Base-by-base conservation (phyloP, 2,329 filamentous ascomycete genomes). In the Niveomyces coronatus region DNA sequence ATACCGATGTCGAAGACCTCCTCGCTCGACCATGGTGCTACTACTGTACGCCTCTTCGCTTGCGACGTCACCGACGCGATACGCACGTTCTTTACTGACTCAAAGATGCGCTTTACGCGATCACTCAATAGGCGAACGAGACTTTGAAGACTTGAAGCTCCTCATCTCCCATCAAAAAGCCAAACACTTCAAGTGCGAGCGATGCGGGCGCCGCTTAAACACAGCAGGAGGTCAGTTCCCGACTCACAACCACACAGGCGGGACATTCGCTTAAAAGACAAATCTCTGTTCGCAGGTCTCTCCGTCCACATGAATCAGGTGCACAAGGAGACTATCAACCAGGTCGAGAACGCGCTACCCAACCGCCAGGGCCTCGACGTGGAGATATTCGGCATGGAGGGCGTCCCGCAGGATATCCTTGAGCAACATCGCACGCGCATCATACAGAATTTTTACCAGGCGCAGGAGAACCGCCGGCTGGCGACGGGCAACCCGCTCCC, bases 361-460 rank as follows among this genome's bases (percentile, higher is more conserved):
- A 89, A 89, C 53, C 79, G 91, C 45, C 77, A 85, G 46, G 82
- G 82, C 42, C 76, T 94, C 43, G 86, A 94, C 43, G 78, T 94
- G 43, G 91, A 98, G 62, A 95, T 98, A 53, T 98, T 96, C 57
- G 91, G 89, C 53, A 95, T 95, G 85, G 87, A 95, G 59, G 91
- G 91, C 54, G 85, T 96, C 26, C 91, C 91, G 3, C 82, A 86
- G 42, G 85, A 94, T 41, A 74, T 93, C 45, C 66, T 85, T 41
- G 75, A 85, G 52, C 76, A 83, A 53, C 88, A 95, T 67, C 82
- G 85, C 55, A 84, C 91, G 61, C 78, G 85, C 51, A 85, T 96
- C 55, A 77, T 87, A 46, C 76, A 85, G 50, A 81, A 83, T 59
- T 94, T 82, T 61, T 89, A 93, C 60, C 79, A 86, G 56, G 80